Evolutionary conservation across 1,284 basidiomycete genomes (phyloP), one percentile per base, ranked within the genome.

Genomic region (Polyporus tsugae): DNA sequence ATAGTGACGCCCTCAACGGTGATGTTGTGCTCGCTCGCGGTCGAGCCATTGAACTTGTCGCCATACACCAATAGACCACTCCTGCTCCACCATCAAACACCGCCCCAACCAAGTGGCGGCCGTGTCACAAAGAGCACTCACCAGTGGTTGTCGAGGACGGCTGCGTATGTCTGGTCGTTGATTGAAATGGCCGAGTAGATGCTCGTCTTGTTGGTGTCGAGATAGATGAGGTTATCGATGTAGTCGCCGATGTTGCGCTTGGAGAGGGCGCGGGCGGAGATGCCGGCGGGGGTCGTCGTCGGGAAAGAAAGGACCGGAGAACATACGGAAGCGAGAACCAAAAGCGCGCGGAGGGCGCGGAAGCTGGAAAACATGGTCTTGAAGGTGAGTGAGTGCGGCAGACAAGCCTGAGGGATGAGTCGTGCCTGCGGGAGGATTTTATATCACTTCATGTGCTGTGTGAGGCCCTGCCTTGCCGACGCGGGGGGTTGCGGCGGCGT

Each of bases 361-460:
- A 68, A 72, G 60, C 55, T 39, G 61, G 68, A 70, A 68, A 68
- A 49, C 67, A 72, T 70, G 46, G 71, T 62, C 69, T 68, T 65
- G 55, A 67, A 67, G 58, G 64, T 57, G 69, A 68, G 62, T 64
- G 67, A 65, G 52, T 33, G 52, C 29, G 52, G 29, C 68, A 60
- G 69, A 64, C 71, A 70, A 72, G 71, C 64, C 71, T 70, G 69
- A 59, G 53, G 64, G 49, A 17, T 44, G 19, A 35, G 60, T 15
- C 15, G 61, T 36, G 29, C 11, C 25, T 35, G 19, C 22, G 19
- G 44, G 42, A 46, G 57, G 52, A 17, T 65, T 69, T 65, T 69
- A 72, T 72, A 72, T 57, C 57, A 38, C 36, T 59, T 59, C 35
- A 35, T 17, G 67, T 60, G 64, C 65, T 63, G 65, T 65, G 66